Conservation (phyloP, 495 filamentous ascomycete genomes). For the Trichoderma orchidacearum region DNA sequence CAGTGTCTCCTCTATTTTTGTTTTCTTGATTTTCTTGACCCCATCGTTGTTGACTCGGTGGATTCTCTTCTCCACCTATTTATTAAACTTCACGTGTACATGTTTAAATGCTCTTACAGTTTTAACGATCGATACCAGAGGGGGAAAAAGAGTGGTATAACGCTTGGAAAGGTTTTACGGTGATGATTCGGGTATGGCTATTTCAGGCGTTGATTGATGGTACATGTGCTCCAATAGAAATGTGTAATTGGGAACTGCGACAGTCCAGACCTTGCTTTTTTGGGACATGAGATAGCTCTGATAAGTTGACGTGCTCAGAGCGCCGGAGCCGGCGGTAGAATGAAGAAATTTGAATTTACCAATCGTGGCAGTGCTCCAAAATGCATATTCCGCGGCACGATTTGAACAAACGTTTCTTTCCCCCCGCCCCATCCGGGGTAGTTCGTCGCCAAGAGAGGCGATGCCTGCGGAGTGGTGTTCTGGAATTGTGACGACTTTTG, state of each 20-base stretch:
- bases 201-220: not conserved
- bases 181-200: not conserved
- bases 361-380: not conserved
- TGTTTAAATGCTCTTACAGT: not conserved
- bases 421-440: not conserved
- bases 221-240: not conserved
- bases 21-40: not conserved
- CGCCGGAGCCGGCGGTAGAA: too few relatives aligned
- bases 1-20: too few relatives aligned
- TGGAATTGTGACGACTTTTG: not conserved
- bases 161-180: too few relatives aligned
- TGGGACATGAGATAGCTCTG: not conserved
- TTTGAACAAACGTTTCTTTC: not conserved
- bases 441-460: conserved; percentile 2
- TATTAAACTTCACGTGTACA: not conserved
- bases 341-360: not conserved
- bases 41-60: not conserved
- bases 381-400: not conserved
- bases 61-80: too few relatives aligned
- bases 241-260: not conserved
- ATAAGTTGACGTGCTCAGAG: too few relatives aligned
- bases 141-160: too few relatives aligned
- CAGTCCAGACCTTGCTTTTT: not conserved
- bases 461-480: not conserved
- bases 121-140: not conserved